A percentile compares a stretch with the other conserved stretches of the same genome.
Evolutionary conservation across 139 green algal species (phyloP).

Genomic region (Deuterostichococcus epilithicus): DNA sequence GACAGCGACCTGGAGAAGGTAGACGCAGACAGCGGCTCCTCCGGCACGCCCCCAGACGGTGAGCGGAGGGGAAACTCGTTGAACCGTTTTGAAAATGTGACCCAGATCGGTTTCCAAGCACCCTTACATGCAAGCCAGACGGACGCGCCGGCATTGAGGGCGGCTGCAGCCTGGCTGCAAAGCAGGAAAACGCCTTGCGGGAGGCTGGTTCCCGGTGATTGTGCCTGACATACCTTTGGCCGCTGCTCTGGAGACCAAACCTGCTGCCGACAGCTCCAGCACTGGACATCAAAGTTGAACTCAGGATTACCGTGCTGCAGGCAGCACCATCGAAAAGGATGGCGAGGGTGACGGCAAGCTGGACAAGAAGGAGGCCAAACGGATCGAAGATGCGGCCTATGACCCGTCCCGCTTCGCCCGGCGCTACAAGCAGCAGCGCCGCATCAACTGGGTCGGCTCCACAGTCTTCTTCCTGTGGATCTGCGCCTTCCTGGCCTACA

Average conservation of each 20-base stretch:
- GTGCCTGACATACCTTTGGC: no score
- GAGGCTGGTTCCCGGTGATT: no score
- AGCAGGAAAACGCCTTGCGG: no score
- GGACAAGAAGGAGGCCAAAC: background rate
- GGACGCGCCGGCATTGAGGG: no score
- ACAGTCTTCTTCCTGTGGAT: conserved; percentile 34
- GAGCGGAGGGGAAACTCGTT: no score
- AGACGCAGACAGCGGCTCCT: background rate
- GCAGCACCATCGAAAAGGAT: background rate
- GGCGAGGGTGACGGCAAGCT: background rate
- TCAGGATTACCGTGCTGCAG: background rate
- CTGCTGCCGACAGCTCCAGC: no score
- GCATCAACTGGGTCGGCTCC: conserved; percentile 41
- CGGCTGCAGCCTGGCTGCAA: no score
- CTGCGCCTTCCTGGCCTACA: conserved; percentile 44
- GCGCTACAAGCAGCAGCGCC: conserved; percentile 6
- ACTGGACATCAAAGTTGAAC: no score
- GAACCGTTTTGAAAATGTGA: no score
- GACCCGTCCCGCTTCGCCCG: background rate
- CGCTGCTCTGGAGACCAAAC: no score
- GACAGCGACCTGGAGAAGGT: conserved; percentile 2
- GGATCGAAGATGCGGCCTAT: background rate
- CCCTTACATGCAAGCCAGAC: no score
- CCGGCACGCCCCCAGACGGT: background rate
- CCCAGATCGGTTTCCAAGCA: no score